A percentile compares a stretch with the other conserved stretches of the same genome.
Conservation (phyloP, 371 early-diverging fungal species). For the Apophysomyces ossiformis region DNA sequence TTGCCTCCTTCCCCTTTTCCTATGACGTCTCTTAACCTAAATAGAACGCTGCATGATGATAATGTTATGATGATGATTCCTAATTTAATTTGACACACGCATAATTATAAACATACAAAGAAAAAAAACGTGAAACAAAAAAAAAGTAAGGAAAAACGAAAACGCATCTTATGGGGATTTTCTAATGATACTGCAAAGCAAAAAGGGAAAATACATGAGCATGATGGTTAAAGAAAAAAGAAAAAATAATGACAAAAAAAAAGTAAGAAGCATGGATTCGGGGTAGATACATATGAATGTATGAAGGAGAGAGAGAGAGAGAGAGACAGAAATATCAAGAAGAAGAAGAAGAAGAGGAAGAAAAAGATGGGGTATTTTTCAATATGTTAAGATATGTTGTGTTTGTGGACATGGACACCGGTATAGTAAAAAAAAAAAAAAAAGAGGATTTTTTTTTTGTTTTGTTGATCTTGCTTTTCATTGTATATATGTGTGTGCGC, state of each 20-base stretch:
- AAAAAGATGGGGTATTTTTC: too few relatives aligned
- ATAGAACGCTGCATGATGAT: background rate
- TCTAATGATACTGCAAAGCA: background rate
- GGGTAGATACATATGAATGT: slow-evolving; percentile 4
- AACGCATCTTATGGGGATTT: background rate
- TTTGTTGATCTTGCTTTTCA: background rate
- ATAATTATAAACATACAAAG: slow-evolving; percentile 8
- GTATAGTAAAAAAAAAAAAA: too few relatives aligned
- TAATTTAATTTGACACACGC: slow-evolving; percentile 12
- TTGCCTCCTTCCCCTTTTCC: background rate
- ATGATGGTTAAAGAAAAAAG: background rate
- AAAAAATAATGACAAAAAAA: background rate
- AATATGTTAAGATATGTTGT: too few relatives aligned
- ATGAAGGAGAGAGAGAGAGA: background rate
- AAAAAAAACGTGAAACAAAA: background rate
- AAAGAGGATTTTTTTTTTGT: too few relatives aligned
- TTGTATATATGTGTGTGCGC: too few relatives aligned
- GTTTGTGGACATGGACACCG: too few relatives aligned
- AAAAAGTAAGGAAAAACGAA: too few relatives aligned
- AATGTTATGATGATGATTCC: background rate
- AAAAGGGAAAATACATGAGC: background rate
- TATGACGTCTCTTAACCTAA: background rate
- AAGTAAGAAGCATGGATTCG: background rate
- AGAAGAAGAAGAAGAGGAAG: too few relatives aligned
- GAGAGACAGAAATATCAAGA: background rate